Evolutionary conservation across 768 basidiomycete genomes (phyloP).

Genomic region (Suillus fuscotomentosus): DNA sequence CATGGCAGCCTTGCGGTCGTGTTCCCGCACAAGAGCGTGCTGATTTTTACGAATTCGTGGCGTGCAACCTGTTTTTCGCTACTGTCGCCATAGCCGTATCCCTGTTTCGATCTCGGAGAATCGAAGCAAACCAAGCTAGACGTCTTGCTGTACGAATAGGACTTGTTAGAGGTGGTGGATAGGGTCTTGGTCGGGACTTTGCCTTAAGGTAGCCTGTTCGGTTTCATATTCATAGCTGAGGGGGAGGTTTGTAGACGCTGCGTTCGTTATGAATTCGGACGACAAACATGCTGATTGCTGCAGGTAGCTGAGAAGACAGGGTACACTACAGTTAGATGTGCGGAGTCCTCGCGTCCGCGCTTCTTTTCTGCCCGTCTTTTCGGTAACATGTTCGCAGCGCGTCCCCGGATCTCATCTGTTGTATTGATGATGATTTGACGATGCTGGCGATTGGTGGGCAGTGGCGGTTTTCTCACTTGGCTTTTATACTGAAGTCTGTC

Average conservation of each 20-base stretch:
- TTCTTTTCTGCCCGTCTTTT: not conserved
- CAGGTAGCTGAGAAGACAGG: not conserved
- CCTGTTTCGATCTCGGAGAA: conserved; percentile 62
- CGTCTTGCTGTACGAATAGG: conserved; percentile 88
- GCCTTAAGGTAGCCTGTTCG: not conserved
- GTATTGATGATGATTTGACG: not conserved
- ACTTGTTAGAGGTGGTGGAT: conserved; percentile 41
- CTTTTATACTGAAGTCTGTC: not conserved
- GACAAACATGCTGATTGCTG: not conserved
- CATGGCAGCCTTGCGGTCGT: conserved; percentile 94
- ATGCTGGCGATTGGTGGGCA: conserved; percentile 1
- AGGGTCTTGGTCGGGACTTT: not conserved
- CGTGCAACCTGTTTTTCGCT: conserved; percentile 76
- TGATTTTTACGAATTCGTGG: conserved; percentile 91
- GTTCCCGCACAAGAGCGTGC: conserved; percentile 74
- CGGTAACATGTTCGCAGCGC: not conserved
- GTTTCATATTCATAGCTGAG: not conserved
- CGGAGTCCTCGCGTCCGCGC: not conserved
- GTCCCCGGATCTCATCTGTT: not conserved
- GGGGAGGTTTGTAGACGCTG: not conserved
- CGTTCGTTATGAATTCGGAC: not conserved
- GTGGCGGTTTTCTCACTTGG: not conserved
- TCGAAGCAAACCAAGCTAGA: conserved; percentile 74
- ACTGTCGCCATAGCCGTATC: conserved; percentile 63
- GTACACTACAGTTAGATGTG: not conserved